A percentile compares a stretch with the other conserved stretches of the same genome.
These are phyloP conservation scores for Rhodofomes roseus DNA, from an alignment of 1,284 basidiomycete genomes.

Conservation along the genomic window DNA sequence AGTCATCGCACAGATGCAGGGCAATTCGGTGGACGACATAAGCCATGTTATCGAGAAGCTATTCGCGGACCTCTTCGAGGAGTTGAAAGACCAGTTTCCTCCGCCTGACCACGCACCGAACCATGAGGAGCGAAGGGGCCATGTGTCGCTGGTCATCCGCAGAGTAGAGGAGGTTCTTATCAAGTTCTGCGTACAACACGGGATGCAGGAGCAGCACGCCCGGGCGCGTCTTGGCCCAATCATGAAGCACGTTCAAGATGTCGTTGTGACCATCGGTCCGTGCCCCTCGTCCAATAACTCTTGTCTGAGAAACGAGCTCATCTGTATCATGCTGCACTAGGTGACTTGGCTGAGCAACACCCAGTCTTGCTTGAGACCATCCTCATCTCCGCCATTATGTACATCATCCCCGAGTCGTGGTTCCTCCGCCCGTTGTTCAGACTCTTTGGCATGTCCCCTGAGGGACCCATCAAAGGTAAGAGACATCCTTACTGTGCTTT, in stretches of 20 bases:
- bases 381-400: constrained; percentile 6
- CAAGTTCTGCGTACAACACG: not conserved
- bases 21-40: not conserved
- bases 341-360: constrained; percentile 26
- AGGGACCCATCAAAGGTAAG: constrained; percentile 25
- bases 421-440: constrained; percentile 20
- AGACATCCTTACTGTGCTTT: no score
- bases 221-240: not conserved
- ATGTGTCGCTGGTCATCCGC: not conserved
- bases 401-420: constrained; percentile 19
- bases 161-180: not conserved
- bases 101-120: not conserved
- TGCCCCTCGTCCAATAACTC: no score
- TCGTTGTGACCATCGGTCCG: not conserved
- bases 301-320: no score
- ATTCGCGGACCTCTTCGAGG: not conserved
- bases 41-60: not conserved
- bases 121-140: not conserved
- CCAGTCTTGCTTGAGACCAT: constrained; percentile 17
- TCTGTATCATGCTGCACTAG: constrained; percentile 10
- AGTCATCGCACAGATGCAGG: not conserved
- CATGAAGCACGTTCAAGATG: not conserved
- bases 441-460: constrained; percentile 23
- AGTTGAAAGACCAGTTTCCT: not conserved
- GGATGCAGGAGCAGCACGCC: not conserved